Evolutionary conservation across 75 land plant species (phyloP), one percentile per base, ranked within the genome.

Genomic region (Picea glauca): DNA sequence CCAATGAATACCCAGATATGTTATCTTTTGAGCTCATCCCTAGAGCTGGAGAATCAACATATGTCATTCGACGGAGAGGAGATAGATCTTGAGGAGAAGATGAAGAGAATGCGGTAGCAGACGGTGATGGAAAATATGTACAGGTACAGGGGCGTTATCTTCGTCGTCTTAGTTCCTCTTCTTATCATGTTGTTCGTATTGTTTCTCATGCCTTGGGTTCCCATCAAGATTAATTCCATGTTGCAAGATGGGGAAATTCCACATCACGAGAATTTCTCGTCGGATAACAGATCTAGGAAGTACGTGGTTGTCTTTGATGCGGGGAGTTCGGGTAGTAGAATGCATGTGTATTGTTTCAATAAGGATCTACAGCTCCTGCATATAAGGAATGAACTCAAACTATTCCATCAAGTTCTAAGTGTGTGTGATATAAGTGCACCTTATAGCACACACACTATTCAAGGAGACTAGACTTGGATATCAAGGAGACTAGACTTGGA

Each of bases 301-400:
- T 98, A 89, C 65, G 98, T 93, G 3, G 99, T 95, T 13, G 84
- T 98, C 43, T 98, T 98, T 79, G 99, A 98, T 80, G 99, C 99
- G 1, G 99, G 99, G 30, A 98, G 99, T 78, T 98, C 99, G 5
- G 99, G 99, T 17, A 98, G 98, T 79, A 80, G 99, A 64, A 98
- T 98, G 21, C 99, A 98, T 72, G 99, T 98, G 12, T 98, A 81
- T 56, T 88, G 96, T 40, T 98, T 96, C 73, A 91, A 91, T 80
- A 59, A 84, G 32, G 79, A 87, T 61, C 72, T 92, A 74, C 84
- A 96, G 85, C 94, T 96, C 4, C 62, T 94, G 26, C 91, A 85
- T 17, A 88, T 96, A 66, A 93, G 94, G 12, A 77, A 85, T 21
- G 89, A 87, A 32, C 86, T 94, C 35, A 94, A 94, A 78, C 86